Base-by-base conservation (phyloP, 805 yeast species). In the Wickerhamiella allomyrinae region DNA sequence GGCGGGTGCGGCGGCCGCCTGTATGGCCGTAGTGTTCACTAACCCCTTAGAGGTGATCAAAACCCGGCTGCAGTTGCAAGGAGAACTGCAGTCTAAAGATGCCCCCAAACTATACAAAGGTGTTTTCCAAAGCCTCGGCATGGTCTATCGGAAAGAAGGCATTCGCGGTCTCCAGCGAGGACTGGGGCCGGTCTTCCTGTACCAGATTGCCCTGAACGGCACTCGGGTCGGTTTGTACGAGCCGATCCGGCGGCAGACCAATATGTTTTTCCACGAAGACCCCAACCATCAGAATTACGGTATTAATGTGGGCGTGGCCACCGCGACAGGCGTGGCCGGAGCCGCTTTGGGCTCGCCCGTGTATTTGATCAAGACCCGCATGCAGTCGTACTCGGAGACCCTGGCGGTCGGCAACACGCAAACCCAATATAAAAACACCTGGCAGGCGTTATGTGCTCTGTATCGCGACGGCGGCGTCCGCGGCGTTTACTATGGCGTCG, bases 1-100 rank as follows among this genome's bases (percentile, higher is more conserved):
- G 5, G 95, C 95, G 3, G 96, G 95, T 43, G 94, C 91, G 7
- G 45, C 81, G 13, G 98, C 98, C 2, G 96, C 97, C 2, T 87
- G 97, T 66, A 91, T 94, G 42, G 97, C 98, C 0, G 98, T 91
- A 36, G 89, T 96, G 0, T 78, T 89, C 57, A 87, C 97, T 3
- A 91, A 91, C 58, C 98, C 98, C 5, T 79, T 91, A 48, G 98
- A 91, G 61, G 68, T 91, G 47, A 85, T 89, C 52, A 91, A 91
- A 65, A 91, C 94, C 7, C 55, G 97, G 64, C 82, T 89, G 94
- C 98, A 91, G 61, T 67, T 91, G 37, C 96, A 91, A 61, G 98
- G 98, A 46, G 97, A 91, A 62, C 68, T 89, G 40, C 65, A 74
- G 10, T 68, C 78, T 11, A 63, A 70, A 8, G 24, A 29, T 8